phyloP scores from a whole-genome alignment of 345 rosid genomes.

The Lumnitzera littorea region DNA sequence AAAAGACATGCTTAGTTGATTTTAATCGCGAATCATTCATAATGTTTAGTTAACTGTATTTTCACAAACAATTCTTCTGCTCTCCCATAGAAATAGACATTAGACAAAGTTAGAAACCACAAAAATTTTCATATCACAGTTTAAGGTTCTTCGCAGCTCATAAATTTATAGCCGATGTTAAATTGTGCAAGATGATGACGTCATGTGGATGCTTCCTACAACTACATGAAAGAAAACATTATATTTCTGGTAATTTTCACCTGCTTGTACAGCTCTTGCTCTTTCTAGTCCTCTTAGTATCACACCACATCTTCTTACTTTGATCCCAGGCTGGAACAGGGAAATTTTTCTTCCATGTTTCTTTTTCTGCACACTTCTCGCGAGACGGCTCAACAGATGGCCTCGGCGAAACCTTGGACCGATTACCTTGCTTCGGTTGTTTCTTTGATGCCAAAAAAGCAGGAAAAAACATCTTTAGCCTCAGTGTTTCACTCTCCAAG shows the following conservation, averaged over 20 bases:
- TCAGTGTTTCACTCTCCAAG: conserved; percentile 35
- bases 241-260: conserved; percentile 10
- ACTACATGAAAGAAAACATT: too few species aligned
- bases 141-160: background rate
- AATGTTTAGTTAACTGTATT: background rate
- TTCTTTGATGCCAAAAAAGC: conserved; percentile 17
- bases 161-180: background rate
- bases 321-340: conserved; percentile 4
- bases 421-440: conserved; percentile 10
- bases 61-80: too few species aligned
- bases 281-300: conserved; percentile 8
- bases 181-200: background rate
- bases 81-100: background rate
- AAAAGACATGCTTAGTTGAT: background rate
- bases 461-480: conserved; percentile 45
- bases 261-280: conserved; percentile 20
- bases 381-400: conserved; percentile 16
- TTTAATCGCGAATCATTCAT: background rate
- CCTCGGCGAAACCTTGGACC: conserved; percentile 23
- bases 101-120: too few species aligned
- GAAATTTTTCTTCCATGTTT: conserved; percentile 16
- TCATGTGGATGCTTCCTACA: background rate
- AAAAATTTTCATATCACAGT: background rate
- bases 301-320: conserved; percentile 6
- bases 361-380: conserved; percentile 2